A percentile compares a stretch with the other conserved stretches of the same genome.
phyloP scores from a whole-genome alignment of 202 grass and related monocot genomes.

The Dendrocalamus latiflorus region DNA sequence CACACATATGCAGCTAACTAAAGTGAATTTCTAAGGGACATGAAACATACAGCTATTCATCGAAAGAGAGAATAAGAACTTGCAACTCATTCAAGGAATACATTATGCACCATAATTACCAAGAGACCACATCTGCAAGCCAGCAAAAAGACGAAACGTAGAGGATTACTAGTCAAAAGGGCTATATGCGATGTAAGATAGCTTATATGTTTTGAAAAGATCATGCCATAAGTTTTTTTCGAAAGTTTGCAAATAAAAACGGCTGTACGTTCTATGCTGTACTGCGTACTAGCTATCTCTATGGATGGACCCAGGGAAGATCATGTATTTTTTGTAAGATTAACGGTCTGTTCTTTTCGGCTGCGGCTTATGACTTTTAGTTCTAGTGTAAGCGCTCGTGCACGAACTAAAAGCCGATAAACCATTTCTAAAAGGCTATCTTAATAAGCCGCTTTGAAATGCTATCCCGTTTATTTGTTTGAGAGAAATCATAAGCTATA shows the following conservation, averaged over 20 bases:
- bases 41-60: neutral
- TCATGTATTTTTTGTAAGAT: neutral
- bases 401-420: too few relatives aligned
- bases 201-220: neutral
- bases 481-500: too few relatives aligned
- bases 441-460: too few relatives aligned
- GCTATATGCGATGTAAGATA: neutral
- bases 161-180: neutral
- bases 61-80: neutral
- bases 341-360: neutral
- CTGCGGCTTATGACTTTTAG: accelerated
- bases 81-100: neutral
- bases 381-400: too few relatives aligned
- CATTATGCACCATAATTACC: slow-evolving; percentile 6
- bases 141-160: neutral
- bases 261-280: neutral
- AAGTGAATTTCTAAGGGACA: neutral
- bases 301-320: neutral
- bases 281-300: neutral
- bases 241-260: neutral
- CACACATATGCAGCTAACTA: neutral
- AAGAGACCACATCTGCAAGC: neutral
- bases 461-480: too few relatives aligned
- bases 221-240: neutral
- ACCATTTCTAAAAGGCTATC: too few relatives aligned